Conservation (phyloP, 805 yeast species). For the Lachancea meyersii region DNA sequence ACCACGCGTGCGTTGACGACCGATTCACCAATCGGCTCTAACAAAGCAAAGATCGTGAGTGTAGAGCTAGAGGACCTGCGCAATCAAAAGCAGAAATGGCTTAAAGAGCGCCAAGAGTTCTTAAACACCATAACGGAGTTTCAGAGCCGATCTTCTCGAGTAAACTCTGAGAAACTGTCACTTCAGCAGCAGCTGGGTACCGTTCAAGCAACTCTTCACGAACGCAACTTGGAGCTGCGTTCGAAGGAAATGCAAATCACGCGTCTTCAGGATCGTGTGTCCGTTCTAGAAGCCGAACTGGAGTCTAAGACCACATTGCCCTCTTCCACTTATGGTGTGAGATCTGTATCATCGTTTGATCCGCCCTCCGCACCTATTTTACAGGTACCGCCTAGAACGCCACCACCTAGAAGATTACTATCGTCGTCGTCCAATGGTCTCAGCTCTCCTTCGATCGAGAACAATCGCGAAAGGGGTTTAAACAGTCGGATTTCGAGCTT, state of each 20-base stretch:
- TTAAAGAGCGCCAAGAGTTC: conserved; percentile 30
- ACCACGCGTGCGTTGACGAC: conserved; percentile 23
- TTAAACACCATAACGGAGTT: conserved; percentile 27
- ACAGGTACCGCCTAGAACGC: conserved; percentile 6
- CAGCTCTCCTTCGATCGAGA: conserved; percentile 7
- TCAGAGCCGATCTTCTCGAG: conserved; percentile 33
- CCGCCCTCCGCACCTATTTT: conserved; percentile 7
- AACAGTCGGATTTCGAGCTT: conserved; percentile 9
- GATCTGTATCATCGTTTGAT: conserved; percentile 15
- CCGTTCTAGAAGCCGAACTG: conserved; percentile 15
- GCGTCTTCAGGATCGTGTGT: conserved; percentile 19
- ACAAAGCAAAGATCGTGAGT: neutral
- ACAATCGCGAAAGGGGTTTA: neutral
- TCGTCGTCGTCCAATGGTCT: conserved; percentile 7
- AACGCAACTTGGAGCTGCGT: conserved; percentile 19
- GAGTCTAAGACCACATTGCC: conserved; percentile 5
- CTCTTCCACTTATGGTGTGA: conserved; percentile 17
- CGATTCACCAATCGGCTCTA: conserved; percentile 1
- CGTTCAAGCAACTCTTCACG: conserved; percentile 17
- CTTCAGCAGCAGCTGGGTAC: conserved; percentile 30
- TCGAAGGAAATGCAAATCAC: conserved; percentile 20
- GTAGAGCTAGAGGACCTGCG: conserved; percentile 34
- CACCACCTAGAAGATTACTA: conserved; percentile 3
- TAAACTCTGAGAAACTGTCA: conserved; percentile 44
- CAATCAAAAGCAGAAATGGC: conserved; percentile 42